A percentile compares a stretch with the other conserved stretches of the same genome.
phyloP scores from a whole-genome alignment of 805 yeast species.

The Barnettozyma wickerhamii region DNA sequence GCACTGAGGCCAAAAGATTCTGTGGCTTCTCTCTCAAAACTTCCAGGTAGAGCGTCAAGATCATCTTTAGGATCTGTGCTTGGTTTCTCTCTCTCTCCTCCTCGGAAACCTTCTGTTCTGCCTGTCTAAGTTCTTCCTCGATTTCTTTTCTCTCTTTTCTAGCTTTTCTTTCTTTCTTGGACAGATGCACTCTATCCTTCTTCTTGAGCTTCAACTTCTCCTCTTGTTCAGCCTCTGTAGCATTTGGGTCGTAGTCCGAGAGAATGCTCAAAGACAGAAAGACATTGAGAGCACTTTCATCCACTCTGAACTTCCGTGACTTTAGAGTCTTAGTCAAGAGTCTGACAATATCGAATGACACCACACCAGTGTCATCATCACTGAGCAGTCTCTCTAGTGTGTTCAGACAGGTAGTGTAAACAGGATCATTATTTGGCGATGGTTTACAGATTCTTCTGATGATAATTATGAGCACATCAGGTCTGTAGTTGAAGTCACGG shows the following conservation, averaged over 20 bases:
- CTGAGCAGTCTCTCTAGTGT: slow-evolving; percentile 65
- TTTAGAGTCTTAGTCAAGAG: slow-evolving; percentile 65
- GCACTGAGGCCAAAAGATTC: slow-evolving; percentile 73
- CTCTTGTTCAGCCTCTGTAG: slow-evolving; percentile 40
- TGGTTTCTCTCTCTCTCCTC: slow-evolving; percentile 86
- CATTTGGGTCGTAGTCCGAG: slow-evolving; percentile 69
- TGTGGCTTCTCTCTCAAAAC: slow-evolving; percentile 61
- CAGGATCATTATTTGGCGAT: slow-evolving; percentile 34
- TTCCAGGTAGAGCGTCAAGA: slow-evolving; percentile 72
- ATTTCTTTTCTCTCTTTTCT: slow-evolving; percentile 83
- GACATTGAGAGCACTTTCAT: slow-evolving; percentile 74
- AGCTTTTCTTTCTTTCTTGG: slow-evolving; percentile 85
- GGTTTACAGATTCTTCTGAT: slow-evolving; percentile 69
- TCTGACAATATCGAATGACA: slow-evolving; percentile 70
- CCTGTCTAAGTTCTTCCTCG: slow-evolving; percentile 83
- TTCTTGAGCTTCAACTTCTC: slow-evolving; percentile 56
- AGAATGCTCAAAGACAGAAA: slow-evolving; percentile 64
- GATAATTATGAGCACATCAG: slow-evolving; percentile 65
- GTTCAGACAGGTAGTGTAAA: slow-evolving; percentile 56
- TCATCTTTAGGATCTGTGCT: slow-evolving; percentile 71
- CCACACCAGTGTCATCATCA: slow-evolving; percentile 81
- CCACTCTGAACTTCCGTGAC: slow-evolving; percentile 72
- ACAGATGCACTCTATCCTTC: slow-evolving; percentile 84
- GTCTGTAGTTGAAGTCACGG: slow-evolving; percentile 75
- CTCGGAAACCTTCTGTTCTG: slow-evolving; percentile 82